These are phyloP conservation scores for Wallacemonas sp. DNA, from an alignment of 208 protist genomes.

Conservation along the genomic window DNA sequence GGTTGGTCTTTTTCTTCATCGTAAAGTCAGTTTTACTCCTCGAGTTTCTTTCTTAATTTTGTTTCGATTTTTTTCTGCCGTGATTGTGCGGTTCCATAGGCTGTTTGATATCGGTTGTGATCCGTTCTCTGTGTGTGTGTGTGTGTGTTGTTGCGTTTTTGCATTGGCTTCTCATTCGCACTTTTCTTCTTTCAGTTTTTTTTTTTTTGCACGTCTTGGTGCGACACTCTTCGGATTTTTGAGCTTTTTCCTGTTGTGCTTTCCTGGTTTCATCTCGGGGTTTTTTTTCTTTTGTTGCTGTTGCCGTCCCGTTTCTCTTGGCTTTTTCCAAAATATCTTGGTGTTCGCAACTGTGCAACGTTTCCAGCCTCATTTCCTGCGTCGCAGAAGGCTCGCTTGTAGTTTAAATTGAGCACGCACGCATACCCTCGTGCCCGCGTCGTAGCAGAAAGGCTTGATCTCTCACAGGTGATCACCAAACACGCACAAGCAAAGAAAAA, in stretches of 20 bases:
- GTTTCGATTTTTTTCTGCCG: constrained; percentile 3
- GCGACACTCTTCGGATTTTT: constrained; percentile 4
- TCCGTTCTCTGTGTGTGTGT: neutral
- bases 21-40: constrained; percentile 8
- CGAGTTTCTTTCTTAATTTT: constrained; percentile 7
- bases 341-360: no score
- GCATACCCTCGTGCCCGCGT: no score
- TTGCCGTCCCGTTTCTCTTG: no score
- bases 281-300: constrained; percentile 24
- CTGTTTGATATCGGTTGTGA: neutral
- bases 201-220: no score
- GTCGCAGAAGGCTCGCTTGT: no score
- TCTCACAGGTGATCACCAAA: no score
- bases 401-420: no score
- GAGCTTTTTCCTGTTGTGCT: neutral
- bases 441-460: no score
- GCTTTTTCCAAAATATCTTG: neutral
- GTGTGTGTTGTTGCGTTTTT: neutral
- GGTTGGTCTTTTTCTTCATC: constrained; percentile 17
- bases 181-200: constrained; percentile 1
- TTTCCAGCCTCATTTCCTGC: no score
- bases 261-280: constrained; percentile 11
- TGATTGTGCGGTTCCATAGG: constrained; percentile 3
- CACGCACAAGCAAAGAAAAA: no score
- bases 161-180: constrained; percentile 4